Evolutionary conservation across 257 asterid species (phyloP), one percentile per base, ranked within the genome.

Genomic region (Fraxinus pennsylvanica): DNA sequence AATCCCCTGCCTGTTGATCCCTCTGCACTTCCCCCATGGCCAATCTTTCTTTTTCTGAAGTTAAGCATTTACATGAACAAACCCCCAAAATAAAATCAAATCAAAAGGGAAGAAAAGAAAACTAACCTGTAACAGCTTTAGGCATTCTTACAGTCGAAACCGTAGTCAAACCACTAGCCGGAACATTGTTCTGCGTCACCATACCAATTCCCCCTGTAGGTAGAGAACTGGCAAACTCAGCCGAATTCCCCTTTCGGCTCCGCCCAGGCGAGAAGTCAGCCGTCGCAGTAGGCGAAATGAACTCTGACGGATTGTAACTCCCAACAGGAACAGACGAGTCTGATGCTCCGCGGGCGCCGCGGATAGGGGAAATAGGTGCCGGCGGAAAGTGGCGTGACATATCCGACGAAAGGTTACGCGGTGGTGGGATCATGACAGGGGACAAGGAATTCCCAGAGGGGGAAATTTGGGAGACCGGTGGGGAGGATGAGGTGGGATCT

Each of bases 381-480:
- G 82, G 85, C 67, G 84, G 87, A 80, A 79, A 71, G 76, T 87
- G 86, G 66, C 90, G 93, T 19, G 90, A 61, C 70, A 86, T 80
- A 78, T 88, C 91, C n/a, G 84, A 36, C 52, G 91, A 82, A 38
- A 81, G 72, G 72, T 85, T 90, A 61, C 96, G 95, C 27, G 97
- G 91, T 50, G 90, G 98, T 2, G 97, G 96, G 78, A 96, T 96
- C 99, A 93, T 96, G 9, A 93, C 93, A 4, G 97, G 98, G 36
- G 97, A 92, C 39, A 93, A 78, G 43, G 97, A 87, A 86, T 89
- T 90, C 41, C 92, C 92, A 73, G 93, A 78, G 32, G 97, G 92
- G 7, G 97, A 87, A 25, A 79, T 65, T 6, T 76, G 81, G 39
- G 93, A 84, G 12, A 76, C 74, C 9, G 87, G 89, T 1, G 94